These are phyloP conservation scores for Blepharisma stoltei DNA, from an alignment of 73 alveolate species.

Conservation along the genomic window DNA sequence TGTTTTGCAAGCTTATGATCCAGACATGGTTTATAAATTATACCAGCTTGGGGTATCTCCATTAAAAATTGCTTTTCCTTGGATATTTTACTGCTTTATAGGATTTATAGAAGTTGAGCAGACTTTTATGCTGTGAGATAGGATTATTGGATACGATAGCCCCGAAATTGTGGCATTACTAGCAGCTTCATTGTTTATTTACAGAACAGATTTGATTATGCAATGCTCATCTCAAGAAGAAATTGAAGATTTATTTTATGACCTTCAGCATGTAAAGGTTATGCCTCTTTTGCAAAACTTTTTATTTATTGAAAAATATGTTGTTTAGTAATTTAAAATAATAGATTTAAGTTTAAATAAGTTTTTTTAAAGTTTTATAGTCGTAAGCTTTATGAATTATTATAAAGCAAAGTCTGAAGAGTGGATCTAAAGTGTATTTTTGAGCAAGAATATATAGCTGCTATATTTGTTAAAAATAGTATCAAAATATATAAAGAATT, in stretches of 20 bases:
- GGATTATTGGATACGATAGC: slow-evolving; percentile 60
- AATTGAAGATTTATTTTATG: slow-evolving; percentile 61
- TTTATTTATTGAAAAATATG: slow-evolving; percentile 39
- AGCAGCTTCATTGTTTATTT: slow-evolving; percentile 62
- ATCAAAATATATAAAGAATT: too few species aligned
- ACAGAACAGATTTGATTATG: slow-evolving; percentile 51
- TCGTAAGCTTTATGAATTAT: too few species aligned
- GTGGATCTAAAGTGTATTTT: too few species aligned
- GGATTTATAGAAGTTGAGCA: slow-evolving; percentile 66
- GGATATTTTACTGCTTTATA: slow-evolving; percentile 63
- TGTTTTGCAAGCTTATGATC: slow-evolving; percentile 56
- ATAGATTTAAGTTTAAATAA: too few species aligned
- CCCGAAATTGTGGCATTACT: slow-evolving; percentile 55
- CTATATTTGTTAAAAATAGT: too few species aligned
- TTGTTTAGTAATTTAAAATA: neutral
- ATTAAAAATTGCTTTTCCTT: slow-evolving; percentile 61
- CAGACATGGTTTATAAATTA: slow-evolving; percentile 59
- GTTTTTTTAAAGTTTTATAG: too few species aligned
- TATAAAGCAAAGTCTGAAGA: too few species aligned
- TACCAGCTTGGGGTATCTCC: slow-evolving; percentile 61
- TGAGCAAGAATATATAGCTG: too few species aligned
- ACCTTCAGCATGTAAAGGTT: slow-evolving; percentile 56
- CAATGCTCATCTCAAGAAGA: slow-evolving; percentile 63
- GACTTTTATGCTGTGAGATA: slow-evolving; percentile 53
- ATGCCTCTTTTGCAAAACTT: slow-evolving; percentile 65